These are phyloP conservation scores for Dryas alaskensis DNA, from an alignment of 306 rosid species.

Conservation along the genomic window DNA sequence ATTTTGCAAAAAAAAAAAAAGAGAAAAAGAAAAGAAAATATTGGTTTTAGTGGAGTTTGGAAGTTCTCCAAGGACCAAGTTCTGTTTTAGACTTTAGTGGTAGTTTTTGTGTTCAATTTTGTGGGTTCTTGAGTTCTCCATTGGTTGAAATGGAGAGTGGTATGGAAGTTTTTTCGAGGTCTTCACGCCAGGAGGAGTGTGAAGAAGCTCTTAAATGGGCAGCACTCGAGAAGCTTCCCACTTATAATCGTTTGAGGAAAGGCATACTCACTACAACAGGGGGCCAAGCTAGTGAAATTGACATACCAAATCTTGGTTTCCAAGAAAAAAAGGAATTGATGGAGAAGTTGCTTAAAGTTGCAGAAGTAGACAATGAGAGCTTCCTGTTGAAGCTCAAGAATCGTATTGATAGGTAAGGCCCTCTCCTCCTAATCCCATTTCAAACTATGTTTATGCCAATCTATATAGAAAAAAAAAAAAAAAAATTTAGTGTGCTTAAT, in stretches of 20 bases:
- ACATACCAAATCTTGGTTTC: constrained; percentile 43
- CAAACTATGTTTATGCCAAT: not conserved
- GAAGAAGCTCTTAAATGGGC: constrained; percentile 78
- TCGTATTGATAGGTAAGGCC: constrained; percentile 58
- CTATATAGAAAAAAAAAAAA: not conserved
- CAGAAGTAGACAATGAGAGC: constrained; percentile 38
- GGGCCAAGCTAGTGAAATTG: constrained; percentile 49
- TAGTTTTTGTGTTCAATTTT: no score
- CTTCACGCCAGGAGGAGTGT: constrained; percentile 43
- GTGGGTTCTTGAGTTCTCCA: no score
- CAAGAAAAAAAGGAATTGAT: constrained; percentile 35
- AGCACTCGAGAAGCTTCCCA: constrained; percentile 68
- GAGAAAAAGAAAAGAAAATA: no score
- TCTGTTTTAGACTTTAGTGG: no score
- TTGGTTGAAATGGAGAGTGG: not conserved
- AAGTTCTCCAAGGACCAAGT: no score
- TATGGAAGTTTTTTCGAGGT: constrained; percentile 44
- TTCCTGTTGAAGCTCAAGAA: constrained; percentile 52
- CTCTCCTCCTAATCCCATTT: not conserved
- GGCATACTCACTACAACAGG: constrained; percentile 50
- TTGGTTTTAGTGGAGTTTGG: no score
- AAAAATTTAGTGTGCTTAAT: no score
- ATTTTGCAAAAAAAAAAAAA: no score
- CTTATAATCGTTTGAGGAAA: constrained; percentile 63
- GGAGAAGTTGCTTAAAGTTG: constrained; percentile 28